Evolutionary conservation across 352 stramenopile genomes (phyloP).

Genomic region (Phytopythium delawarense): DNA sequence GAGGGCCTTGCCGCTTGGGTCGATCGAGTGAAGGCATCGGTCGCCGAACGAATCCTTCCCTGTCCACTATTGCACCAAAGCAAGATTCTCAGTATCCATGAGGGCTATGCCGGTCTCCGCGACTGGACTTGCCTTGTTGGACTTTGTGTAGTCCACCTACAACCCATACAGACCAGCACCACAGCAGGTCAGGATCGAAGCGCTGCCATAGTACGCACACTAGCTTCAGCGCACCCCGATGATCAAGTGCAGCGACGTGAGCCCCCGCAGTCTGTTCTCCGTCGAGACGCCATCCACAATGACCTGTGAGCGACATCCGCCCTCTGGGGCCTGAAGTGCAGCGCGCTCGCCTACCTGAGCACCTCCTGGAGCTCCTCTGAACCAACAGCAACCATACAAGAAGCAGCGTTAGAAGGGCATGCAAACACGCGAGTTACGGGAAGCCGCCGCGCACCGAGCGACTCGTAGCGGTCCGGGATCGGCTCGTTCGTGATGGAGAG

Average conservation of each 20-base stretch:
- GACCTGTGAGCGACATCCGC: neutral
- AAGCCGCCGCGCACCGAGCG: conserved; percentile 32
- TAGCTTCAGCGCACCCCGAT: conserved; percentile 36
- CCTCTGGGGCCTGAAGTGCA: neutral
- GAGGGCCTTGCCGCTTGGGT: conserved; percentile 27
- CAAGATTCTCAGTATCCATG: conserved; percentile 1
- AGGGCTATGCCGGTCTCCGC: neutral
- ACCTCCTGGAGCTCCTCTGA: conserved; percentile 62
- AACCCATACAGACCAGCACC: neutral
- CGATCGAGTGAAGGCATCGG: conserved; percentile 67
- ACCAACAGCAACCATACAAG: neutral
- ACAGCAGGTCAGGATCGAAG: neutral
- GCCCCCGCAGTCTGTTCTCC: conserved; percentile 33
- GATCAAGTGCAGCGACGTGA: conserved; percentile 70
- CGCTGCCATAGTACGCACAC: neutral
- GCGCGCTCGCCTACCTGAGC: conserved; percentile 25
- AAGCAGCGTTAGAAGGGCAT: neutral
- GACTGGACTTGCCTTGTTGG: conserved; percentile 42
- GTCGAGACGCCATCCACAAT: neutral
- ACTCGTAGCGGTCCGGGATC: conserved; percentile 60
- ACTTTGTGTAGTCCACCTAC: conserved; percentile 77
- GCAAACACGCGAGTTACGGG: conserved; percentile 3
- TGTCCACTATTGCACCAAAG: conserved; percentile 39
- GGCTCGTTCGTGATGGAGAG: conserved; percentile 26
- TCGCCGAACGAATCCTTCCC: conserved; percentile 56